Percentiles rank a stretch among this genome's conserved stretches.
Conservation (phyloP, 2,329 filamentous ascomycete genomes). For the Paramyrothecium roridum region DNA sequence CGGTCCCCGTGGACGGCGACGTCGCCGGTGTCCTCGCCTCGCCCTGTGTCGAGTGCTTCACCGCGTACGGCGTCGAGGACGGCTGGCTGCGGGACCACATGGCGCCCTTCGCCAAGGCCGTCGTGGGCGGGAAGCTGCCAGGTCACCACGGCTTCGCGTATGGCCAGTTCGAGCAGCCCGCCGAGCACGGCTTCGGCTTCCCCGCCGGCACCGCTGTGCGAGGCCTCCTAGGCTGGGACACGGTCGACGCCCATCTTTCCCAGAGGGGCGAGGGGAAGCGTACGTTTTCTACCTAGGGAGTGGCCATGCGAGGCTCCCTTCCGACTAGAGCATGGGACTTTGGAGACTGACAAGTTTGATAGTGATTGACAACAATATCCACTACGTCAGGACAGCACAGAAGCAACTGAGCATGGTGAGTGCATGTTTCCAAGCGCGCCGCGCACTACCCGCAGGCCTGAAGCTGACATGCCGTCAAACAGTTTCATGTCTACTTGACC, state of each 20-base stretch:
- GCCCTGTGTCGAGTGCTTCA: slow-evolving; percentile 35
- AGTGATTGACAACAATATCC: slow-evolving; percentile 33
- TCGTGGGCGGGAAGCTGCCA: slow-evolving; percentile 15
- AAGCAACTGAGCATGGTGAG: slow-evolving; percentile 29
- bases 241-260: slow-evolving; percentile 31
- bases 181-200: slow-evolving; percentile 20
- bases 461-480: no score
- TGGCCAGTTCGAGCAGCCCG: slow-evolving; percentile 28
- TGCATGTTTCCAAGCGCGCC: background rate
- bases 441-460: no score
- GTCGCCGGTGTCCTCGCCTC: slow-evolving; percentile 24
- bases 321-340: background rate
- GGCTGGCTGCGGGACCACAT: slow-evolving; percentile 26
- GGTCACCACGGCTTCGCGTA: slow-evolving; percentile 28
- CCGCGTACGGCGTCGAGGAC: slow-evolving; percentile 26
- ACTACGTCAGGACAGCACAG: slow-evolving; percentile 23
- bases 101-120: slow-evolving; percentile 19
- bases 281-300: slow-evolving; percentile 12
- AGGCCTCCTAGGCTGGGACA: slow-evolving; percentile 36
- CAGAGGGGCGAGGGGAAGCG: slow-evolving; percentile 26
- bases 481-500: slow-evolving; percentile 22
- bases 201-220: slow-evolving; percentile 25
- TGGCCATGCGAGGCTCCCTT: background rate
- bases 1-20: slow-evolving; percentile 14
- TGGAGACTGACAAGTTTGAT: background rate